Base-by-base conservation (phyloP, 805 yeast genomes). In the Wickerhamomyces chambardii region DNA sequence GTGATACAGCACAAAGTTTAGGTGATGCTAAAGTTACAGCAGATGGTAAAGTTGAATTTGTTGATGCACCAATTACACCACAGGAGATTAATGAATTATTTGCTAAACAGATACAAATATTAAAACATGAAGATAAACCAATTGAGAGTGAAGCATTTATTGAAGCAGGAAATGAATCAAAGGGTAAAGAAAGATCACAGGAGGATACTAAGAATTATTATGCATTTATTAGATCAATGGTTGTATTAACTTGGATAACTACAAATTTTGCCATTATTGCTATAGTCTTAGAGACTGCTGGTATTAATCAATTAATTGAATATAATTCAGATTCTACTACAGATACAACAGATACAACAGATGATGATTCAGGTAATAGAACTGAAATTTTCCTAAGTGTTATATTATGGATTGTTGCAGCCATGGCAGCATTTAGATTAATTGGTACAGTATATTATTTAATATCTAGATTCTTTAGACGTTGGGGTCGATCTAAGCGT, bases 321-420 rank as follows among this genome's bases (percentile, higher is more conserved):
- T 22, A 38, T 59, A 10, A n/a, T 39, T 33, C 29, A 1, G 42
- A 46, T n/a, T 28, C 57, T 6, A 33, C 51, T 6, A 42, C 48
- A 1, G n/a, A n/a, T n/a, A n/a, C n/a, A n/a, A n/a, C n/a, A n/a
- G n/a, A n/a, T n/a, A n/a, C n/a, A n/a, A n/a, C n/a, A n/a, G 42
- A 46, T n/a, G 29, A 57, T 6, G 43, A 56, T 12, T 42, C 56
- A 27, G 46, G 57, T 3, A 36, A 38, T n/a, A 68, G 80, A 56
- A 68, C 85, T 1, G 68, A 75, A 28, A 61, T 78, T 6, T 90
- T 86, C 54, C 70, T 90, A 56, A 74, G 92, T 5, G 85, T 90
- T 22, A 80, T 90, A 31, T 64, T 90, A 45, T 90, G 97, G 96
- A 62, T 89, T 27, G 97, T 90, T 30, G 96, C 96, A 4, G 84